Base-by-base conservation (phyloP, 1,139 yeast genomes). In the Hanseniaspora sp. region DNA sequence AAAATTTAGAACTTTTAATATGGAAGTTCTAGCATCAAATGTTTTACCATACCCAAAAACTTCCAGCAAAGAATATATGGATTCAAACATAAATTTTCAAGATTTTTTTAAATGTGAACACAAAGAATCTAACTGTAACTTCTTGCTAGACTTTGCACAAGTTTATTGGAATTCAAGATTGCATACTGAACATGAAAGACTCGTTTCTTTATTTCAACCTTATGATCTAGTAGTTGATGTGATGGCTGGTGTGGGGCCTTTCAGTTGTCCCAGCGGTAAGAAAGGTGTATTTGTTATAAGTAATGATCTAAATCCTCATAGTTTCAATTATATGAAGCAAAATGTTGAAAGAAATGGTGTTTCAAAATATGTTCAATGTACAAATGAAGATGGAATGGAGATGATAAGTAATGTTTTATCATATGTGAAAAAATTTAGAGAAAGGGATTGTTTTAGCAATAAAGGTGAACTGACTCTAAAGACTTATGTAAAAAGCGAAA, bases 221-320 rank as follows among this genome's bases (percentile, higher is more conserved):
- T 76, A 81, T 11, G 85, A 83, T 57, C 85, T 86, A 1, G 86
- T 94, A 0, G 87, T 88, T 60, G 99, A 94, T 71, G 97, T 88
- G 0, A 86, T 94, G 78, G 98, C 96, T 0, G 99, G 99, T 39
- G 98, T 94, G 1, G 99, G 99, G 0, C 99, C 99, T 2, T 94
- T 94, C 72, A 94, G 95, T 1, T 80, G 92, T 0, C 99, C 99
- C 0, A 96, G 96, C 0, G 98, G 90, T 17, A 88, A 85, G 67
- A 86, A 83, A 58, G 75, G 77, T 18, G 86, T 82, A 3, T 68
- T 90, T 55, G 95, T 86, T 0, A 72, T 90, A 62, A 96, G 97
- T 17, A 94, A 90, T 66, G 99, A 94, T 67, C 74, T 94, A 64
- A 94, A 94, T 63, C 97, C 97, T 0, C 86, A 84, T 58, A 82